A percentile compares a stretch with the other conserved stretches of the same genome.
phyloP scores from a whole-genome alignment of 2,329 filamentous ascomycete species.

The Ceratocystis variospora region DNA sequence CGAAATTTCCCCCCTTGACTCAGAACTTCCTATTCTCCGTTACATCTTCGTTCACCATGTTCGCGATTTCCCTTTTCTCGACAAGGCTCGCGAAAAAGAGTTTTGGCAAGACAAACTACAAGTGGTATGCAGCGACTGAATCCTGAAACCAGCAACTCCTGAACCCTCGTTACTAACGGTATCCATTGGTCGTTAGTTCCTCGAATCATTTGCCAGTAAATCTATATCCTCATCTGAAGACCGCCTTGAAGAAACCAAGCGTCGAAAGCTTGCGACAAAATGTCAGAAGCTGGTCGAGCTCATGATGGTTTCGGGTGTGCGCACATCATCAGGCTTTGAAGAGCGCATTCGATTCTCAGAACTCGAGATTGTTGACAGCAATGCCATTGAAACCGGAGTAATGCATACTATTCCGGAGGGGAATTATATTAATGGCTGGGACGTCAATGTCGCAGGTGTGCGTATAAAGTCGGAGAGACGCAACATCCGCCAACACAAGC shows the following conservation, averaged over 20 bases:
- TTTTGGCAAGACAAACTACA: constrained; percentile 99
- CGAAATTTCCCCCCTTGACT: constrained; percentile 85
- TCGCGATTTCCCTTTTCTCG: constrained; percentile 92
- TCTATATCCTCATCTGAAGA: constrained; percentile 96
- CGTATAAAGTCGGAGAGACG: constrained; percentile 67
- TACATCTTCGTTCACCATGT: constrained; percentile 98
- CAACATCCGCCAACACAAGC: constrained; percentile 78
- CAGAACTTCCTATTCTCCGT: constrained; percentile 79
- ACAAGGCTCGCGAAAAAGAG: constrained; percentile 94
- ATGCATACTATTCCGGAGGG: constrained; percentile 80
- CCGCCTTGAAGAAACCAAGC: constrained; percentile 87
- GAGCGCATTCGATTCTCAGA: constrained; percentile 94
- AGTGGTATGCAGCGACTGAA: constrained; percentile 46
- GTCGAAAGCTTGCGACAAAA: constrained; percentile 81
- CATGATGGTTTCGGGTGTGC: constrained; percentile 98
- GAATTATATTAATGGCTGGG: constrained; percentile 88
- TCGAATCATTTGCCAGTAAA: constrained; percentile 94
- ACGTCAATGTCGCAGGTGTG: constrained; percentile 87
- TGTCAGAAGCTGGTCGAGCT: constrained; percentile 91
- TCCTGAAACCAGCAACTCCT: background rate
- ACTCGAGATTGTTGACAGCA: constrained; percentile 88
- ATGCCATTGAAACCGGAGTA: constrained; percentile 81
- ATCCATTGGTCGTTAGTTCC: constrained; percentile 49
- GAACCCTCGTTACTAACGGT: background rate
- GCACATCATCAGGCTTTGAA: constrained; percentile 91